Conservation (phyloP, 345 rosid genomes). For the Ailanthus altissimus region DNA sequence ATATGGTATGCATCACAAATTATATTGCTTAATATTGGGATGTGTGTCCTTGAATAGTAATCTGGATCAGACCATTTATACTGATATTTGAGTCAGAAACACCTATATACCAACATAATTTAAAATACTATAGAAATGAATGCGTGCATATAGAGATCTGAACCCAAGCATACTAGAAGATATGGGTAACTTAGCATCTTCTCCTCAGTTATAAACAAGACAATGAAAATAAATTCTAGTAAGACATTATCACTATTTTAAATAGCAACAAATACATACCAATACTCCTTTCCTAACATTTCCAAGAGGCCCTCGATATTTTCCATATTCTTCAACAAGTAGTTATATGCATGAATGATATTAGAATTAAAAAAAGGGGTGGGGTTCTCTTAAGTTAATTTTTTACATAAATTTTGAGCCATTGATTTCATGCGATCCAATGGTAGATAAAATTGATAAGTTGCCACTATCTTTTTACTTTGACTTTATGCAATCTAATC, state of each 20-base stretch:
- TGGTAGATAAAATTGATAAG: too few species aligned
- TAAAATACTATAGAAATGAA: not conserved
- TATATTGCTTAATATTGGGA: too few species aligned
- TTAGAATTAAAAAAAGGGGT: not conserved
- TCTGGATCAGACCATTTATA: not conserved
- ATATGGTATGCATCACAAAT: too few species aligned
- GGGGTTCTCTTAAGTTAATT: too few species aligned
- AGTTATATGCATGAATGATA: slow-evolving; percentile 10
- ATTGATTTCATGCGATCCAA: too few species aligned
- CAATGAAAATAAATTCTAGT: not conserved
- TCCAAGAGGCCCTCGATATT: slow-evolving; percentile 85
- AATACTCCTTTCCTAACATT: slow-evolving; percentile 98
- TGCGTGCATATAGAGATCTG: not conserved
- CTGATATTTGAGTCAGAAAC: not conserved
- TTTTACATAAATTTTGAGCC: too few species aligned
- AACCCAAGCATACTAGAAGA: not conserved
- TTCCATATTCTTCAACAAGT: slow-evolving; percentile 68
- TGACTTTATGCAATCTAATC: too few species aligned
- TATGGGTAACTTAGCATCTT: not conserved
- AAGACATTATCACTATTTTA: slow-evolving; percentile 3
- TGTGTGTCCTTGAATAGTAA: not conserved
- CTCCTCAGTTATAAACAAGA: not conserved
- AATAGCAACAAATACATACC: slow-evolving; percentile 47
- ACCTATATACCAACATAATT: not conserved
- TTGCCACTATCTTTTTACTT: too few species aligned